Percentiles rank a stretch among this genome's conserved stretches.
Conservation (phyloP, 73 alveolate genomes). For the Paramecium bursaria region DNA sequence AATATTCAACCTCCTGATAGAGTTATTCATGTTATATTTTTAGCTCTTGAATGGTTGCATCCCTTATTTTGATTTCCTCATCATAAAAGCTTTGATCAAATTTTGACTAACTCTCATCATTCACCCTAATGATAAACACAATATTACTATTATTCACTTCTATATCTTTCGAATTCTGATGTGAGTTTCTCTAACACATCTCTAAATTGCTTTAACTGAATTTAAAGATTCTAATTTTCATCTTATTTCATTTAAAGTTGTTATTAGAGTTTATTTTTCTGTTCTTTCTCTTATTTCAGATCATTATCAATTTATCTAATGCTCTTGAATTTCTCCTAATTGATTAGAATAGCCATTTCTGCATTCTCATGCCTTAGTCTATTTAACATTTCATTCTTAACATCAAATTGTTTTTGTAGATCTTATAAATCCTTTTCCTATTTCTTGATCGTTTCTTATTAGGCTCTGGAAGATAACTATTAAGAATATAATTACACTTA, state of each 20-base stretch:
- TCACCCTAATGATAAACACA: background rate
- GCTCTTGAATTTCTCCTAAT: constrained; percentile 62
- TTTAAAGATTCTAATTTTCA: constrained; percentile 22
- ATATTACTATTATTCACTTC: background rate
- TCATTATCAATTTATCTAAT: constrained; percentile 55
- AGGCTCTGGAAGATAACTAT: background rate
- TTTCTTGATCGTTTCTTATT: constrained; percentile 57
- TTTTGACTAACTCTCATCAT: constrained; percentile 19
- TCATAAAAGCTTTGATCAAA: constrained; percentile 26
- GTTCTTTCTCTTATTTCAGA: constrained; percentile 60
- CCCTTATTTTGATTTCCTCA: constrained; percentile 52
- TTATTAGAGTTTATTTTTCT: background rate
- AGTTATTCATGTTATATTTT: constrained; percentile 30
- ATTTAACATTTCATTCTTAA: constrained; percentile 67
- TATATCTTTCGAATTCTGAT: constrained; percentile 65
- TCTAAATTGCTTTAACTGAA: constrained; percentile 51
- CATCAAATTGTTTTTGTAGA: constrained; percentile 52
- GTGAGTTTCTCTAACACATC: constrained; percentile 57
- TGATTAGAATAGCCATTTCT: constrained; percentile 52
- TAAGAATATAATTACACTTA: background rate
- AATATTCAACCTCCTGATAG: constrained; percentile 58
- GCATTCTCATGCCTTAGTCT: constrained; percentile 68
- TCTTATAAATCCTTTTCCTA: constrained; percentile 51
- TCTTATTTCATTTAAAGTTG: background rate
- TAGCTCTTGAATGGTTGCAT: constrained; percentile 52